Percentiles rank a stretch among this genome's conserved stretches.
phyloP scores from a whole-genome alignment of 805 yeast genomes.

The Spencermartinsiella europaea region DNA sequence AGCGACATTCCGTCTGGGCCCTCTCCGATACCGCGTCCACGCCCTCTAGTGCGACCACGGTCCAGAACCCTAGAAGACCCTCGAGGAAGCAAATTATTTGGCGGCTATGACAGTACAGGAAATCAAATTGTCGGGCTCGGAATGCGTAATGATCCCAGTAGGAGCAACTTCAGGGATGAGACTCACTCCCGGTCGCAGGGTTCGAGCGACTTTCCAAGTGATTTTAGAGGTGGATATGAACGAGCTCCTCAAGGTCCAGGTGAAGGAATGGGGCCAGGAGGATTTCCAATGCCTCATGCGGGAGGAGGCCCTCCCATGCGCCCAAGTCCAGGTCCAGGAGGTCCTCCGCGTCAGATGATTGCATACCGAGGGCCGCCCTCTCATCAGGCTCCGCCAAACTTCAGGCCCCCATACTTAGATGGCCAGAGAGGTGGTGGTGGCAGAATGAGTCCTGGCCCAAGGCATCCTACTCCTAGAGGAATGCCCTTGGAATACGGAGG shows the following conservation, averaged over 20 bases:
- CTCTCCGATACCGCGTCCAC: background rate
- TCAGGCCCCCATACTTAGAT: background rate
- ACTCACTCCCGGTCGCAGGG: background rate
- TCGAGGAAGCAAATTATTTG: background rate
- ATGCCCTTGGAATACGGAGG: background rate
- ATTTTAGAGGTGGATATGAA: background rate
- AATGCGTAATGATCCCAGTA: background rate
- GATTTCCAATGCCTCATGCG: background rate
- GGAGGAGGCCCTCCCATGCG: conserved; percentile 1
- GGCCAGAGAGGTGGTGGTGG: background rate
- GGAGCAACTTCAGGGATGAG: background rate
- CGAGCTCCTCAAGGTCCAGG: no score
- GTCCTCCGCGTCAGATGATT: background rate
- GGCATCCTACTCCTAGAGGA: background rate
- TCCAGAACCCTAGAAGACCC: conserved; percentile 6
- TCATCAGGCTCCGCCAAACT: background rate
- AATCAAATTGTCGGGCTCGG: background rate
- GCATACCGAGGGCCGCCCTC: background rate
- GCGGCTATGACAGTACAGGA: background rate
- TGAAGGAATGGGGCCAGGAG: background rate
- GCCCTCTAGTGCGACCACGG: conserved; percentile 1
- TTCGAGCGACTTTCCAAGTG: background rate
- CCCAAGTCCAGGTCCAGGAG: background rate
- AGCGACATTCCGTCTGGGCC: background rate
- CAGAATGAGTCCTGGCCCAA: background rate